Percentiles rank a stretch among this genome's conserved stretches.
Evolutionary conservation across 768 basidiomycete species (phyloP).

Genomic region (Mycena leptocephala): DNA sequence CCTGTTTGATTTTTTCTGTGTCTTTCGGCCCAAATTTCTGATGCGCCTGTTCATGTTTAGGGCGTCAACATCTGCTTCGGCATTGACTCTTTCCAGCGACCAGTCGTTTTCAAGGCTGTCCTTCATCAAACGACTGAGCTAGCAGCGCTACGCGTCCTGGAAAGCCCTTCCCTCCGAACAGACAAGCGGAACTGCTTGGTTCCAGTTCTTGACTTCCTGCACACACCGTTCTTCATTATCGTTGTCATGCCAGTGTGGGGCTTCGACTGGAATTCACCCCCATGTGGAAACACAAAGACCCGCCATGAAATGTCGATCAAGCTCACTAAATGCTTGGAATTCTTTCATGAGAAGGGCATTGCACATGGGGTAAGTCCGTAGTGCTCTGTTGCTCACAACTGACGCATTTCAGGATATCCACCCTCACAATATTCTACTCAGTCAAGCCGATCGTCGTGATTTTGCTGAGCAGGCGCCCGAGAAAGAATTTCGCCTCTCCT

Average conservation of each 20-base stretch:
- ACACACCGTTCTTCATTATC: not conserved
- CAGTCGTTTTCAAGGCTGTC: not conserved
- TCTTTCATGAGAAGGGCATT: not conserved
- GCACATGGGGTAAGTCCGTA: constrained; percentile 6
- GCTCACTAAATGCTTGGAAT: not conserved
- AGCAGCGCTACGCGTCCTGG: not conserved
- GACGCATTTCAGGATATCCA: constrained; percentile 11
- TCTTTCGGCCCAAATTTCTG: not conserved
- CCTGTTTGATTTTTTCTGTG: not conserved
- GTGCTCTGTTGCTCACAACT: no score
- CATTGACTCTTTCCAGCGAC: not conserved
- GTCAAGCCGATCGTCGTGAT: not conserved
- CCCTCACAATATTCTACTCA: not conserved
- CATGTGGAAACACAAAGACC: not conserved
- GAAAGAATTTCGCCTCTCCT: not conserved
- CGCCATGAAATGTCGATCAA: not conserved
- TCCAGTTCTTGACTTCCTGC: not conserved
- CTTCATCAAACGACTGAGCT: not conserved
- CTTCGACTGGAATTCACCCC: not conserved
- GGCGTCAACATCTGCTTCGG: not conserved
- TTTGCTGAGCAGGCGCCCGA: not conserved
- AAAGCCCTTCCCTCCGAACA: not conserved
- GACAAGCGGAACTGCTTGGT: constrained; percentile 8
- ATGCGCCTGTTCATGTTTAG: not conserved
- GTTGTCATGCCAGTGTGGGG: not conserved